Conservation (phyloP, 805 yeast species). For the Wickerhamiella occidentalis region DNA sequence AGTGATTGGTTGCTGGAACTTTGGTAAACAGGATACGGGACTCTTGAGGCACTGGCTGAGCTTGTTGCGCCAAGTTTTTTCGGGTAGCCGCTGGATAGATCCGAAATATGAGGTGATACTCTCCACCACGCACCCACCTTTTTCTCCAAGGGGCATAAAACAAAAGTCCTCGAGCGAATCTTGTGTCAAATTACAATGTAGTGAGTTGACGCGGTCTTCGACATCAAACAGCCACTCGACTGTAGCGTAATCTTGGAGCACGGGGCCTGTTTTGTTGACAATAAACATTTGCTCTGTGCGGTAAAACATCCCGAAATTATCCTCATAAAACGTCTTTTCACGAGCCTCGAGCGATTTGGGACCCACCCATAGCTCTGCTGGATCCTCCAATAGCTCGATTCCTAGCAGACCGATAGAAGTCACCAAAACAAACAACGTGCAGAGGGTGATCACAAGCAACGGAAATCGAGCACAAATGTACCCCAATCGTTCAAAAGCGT, state of each 20-base stretch:
- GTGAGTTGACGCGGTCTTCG: conserved; percentile 41
- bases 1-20: conserved; percentile 81
- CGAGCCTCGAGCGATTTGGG: conserved; percentile 55
- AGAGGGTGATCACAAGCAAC: conserved; percentile 34
- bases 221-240: conserved; percentile 83
- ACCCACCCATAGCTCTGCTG: conserved; percentile 84
- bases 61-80: conserved; percentile 43
- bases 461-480: conserved; percentile 53
- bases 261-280: conserved; percentile 54
- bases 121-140: conserved; percentile 66
- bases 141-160: conserved; percentile 52
- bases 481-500: conserved; percentile 41
- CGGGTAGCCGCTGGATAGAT: conserved; percentile 37
- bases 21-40: conserved; percentile 83
- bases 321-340: conserved; percentile 59
- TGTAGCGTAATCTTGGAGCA: conserved; percentile 50
- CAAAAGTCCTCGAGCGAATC: conserved; percentile 54
- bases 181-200: conserved; percentile 23
- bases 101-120: conserved; percentile 88
- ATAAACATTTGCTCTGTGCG: conserved; percentile 75
- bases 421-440: conserved; percentile 33
- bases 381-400: conserved; percentile 60
- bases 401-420: conserved; percentile 41
- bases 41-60: conserved; percentile 53
- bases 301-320: conserved; percentile 82